phyloP scores from a whole-genome alignment of 2,329 filamentous ascomycete species.

The Pyrenophora seminiperda region DNA sequence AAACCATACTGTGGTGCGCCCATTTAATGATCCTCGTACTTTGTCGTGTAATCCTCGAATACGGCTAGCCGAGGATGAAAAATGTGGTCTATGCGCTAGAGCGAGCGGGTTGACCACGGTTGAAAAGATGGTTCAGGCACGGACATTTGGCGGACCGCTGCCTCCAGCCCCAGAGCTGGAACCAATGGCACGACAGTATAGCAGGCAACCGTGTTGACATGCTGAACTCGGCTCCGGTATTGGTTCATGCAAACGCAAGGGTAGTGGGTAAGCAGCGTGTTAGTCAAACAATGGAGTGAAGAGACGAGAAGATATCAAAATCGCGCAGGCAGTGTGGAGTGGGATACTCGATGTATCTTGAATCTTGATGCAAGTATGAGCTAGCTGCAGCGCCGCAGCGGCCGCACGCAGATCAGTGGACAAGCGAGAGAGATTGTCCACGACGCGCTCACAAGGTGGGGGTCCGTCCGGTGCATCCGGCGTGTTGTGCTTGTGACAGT shows the following conservation, averaged over 20 bases:
- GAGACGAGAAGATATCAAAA: neutral
- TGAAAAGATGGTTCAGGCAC: slow-evolving; percentile 7
- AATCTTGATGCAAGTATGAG: slow-evolving; percentile 20
- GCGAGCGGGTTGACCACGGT: neutral
- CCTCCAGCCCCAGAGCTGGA: slow-evolving; percentile 15
- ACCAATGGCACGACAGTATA: slow-evolving; percentile 11
- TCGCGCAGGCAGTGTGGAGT: neutral
- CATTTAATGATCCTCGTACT: too few species aligned
- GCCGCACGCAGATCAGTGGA: slow-evolving; percentile 41
- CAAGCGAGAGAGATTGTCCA: slow-evolving; percentile 35
- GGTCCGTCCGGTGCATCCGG: slow-evolving; percentile 27
- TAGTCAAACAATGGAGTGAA: neutral
- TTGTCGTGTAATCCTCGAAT: neutral
- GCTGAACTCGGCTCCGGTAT: slow-evolving; percentile 8
- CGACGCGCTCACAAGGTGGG: slow-evolving; percentile 29
- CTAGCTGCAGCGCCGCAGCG: slow-evolving; percentile 42
- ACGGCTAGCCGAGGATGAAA: neutral
- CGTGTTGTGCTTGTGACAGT: slow-evolving; percentile 7
- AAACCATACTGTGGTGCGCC: too few species aligned
- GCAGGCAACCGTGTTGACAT: slow-evolving; percentile 11
- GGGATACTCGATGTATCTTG: too few species aligned
- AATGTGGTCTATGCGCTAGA: slow-evolving; percentile 6
- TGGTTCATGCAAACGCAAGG: slow-evolving; percentile 1
- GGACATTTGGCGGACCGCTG: slow-evolving; percentile 15
- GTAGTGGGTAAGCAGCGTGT: slow-evolving; percentile 1